A percentile compares a stretch with the other conserved stretches of the same genome.
Evolutionary conservation across 2,329 filamentous ascomycete genomes (phyloP).

Genomic region (Ophiostoma perfectum): DNA sequence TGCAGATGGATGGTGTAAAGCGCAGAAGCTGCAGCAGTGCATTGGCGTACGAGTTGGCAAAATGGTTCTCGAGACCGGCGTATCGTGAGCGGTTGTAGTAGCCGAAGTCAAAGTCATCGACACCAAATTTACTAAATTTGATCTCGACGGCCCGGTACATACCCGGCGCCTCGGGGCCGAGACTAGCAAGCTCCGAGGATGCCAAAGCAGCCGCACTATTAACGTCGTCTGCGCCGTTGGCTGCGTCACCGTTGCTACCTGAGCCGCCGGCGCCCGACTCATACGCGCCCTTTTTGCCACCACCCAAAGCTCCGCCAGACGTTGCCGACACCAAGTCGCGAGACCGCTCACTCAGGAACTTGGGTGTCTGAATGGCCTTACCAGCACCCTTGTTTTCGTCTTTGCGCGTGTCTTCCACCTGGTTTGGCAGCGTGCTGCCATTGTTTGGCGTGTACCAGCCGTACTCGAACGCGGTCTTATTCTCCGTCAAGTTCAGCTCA

Average conservation of each 20-base stretch:
- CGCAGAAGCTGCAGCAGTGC: conserved; percentile 84
- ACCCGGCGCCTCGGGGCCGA: conserved; percentile 74
- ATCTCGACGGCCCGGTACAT: conserved; percentile 95
- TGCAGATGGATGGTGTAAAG: conserved; percentile 82
- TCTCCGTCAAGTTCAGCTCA: conserved; percentile 63
- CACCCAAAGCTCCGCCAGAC: conserved; percentile 14
- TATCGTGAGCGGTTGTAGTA: conserved; percentile 93
- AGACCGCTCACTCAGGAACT: conserved; percentile 91
- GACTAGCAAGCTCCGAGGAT: conserved; percentile 65
- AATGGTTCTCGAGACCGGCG: conserved; percentile 92
- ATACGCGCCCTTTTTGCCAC: background rate
- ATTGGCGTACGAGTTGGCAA: conserved; percentile 94
- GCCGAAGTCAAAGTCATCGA: conserved; percentile 98
- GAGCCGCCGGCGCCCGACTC: background rate
- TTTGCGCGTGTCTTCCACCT: conserved; percentile 70
- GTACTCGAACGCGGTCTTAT: conserved; percentile 66
- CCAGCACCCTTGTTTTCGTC: conserved; percentile 48
- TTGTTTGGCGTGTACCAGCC: conserved; percentile 75
- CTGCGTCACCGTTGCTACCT: conserved; percentile 31
- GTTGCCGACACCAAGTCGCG: conserved; percentile 45
- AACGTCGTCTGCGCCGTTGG: conserved; percentile 46
- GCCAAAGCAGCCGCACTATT: conserved; percentile 45
- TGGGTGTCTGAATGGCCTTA: conserved; percentile 68
- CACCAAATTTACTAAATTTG: conserved; percentile 97
- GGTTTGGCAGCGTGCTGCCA: conserved; percentile 68